Percentiles rank a stretch among this genome's conserved stretches.
Evolutionary conservation across 805 yeast genomes (phyloP).

Genomic region (Myxozyma neotropica): DNA sequence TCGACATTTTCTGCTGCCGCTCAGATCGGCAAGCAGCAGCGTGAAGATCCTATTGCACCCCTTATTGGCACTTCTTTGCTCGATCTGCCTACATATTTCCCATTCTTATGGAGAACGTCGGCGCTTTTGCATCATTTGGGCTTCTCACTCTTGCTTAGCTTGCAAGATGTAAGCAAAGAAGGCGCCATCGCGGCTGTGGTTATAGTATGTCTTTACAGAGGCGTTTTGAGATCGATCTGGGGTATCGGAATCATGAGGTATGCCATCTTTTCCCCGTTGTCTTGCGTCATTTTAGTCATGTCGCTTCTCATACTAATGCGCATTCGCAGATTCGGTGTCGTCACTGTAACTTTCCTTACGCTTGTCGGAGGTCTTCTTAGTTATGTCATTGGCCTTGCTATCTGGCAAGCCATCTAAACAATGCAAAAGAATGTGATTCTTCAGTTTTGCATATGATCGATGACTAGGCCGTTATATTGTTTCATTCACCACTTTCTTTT

Average conservation of each 20-base stretch:
- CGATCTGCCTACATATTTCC: slow-evolving; percentile 31
- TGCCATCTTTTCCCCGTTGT: neutral
- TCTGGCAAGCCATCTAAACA: slow-evolving; percentile 27
- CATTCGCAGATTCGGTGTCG: slow-evolving; percentile 32
- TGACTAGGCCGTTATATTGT: neutral
- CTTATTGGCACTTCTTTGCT: slow-evolving; percentile 30
- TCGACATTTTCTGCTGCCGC: slow-evolving; percentile 29
- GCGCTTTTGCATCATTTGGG: slow-evolving; percentile 30
- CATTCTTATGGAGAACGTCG: slow-evolving; percentile 30
- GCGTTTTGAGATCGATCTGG: slow-evolving; percentile 28
- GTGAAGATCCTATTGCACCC: slow-evolving; percentile 32
- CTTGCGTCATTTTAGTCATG: neutral
- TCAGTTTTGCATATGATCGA: neutral
- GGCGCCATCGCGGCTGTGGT: slow-evolving; percentile 12
- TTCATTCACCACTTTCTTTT: neutral
- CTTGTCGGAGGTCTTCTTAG: slow-evolving; percentile 30
- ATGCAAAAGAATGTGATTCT: neutral
- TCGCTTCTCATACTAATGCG: no score
- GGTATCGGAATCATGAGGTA: slow-evolving; percentile 33
- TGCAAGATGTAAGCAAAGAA: slow-evolving; percentile 12
- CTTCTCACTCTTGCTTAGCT: slow-evolving; percentile 26
- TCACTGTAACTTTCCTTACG: slow-evolving; percentile 30
- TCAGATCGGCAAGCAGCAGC: slow-evolving; percentile 24
- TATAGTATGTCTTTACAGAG: slow-evolving; percentile 26
- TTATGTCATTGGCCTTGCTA: slow-evolving; percentile 24